Evolutionary conservation across 2,329 filamentous ascomycete species (phyloP), one percentile per base, ranked within the genome.

Genomic region (Fusarium chuoi): DNA sequence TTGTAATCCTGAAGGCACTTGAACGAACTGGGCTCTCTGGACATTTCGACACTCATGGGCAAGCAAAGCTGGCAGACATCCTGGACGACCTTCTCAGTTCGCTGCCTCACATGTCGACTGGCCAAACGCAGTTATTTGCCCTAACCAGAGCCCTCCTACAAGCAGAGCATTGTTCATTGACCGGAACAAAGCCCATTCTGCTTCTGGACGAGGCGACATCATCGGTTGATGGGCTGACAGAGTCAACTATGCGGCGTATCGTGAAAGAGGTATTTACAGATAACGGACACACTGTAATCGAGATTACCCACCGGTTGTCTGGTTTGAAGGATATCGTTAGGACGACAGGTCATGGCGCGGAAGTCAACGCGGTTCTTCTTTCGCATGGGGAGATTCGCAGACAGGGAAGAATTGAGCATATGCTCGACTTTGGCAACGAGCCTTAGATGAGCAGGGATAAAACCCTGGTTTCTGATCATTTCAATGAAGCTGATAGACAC

Each of bases 121-220:
- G 56, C 2, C 56, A 49, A 24, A 26, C 30, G 1, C 56, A 59
- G 42, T 2, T 49, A 5, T 59, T 59, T 4, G 56, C 56, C 7
- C 9, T 59, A 2, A 3, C 56, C 2, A 35, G 56, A 38, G 56
- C 56, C 1, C 2, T 59, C 3, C 42, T 49, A 5, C 33, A 24
- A n/a, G 12, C 6, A 8, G 22, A 44, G 6, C 17, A 42, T 24
- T 30, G 20, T 38, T 36, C 33, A 38, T 3, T 20, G 0, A 3
- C 18, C 3, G 11, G 7, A 24, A 1, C 9, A 4, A 58, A 58
- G 1, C 20, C 55, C 0, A 58, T 58, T 13, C 14, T 58, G 1
- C 42, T 58, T 2, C 20, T 59, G 14, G 56, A 59, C 4, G 56
- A 59, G 6, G 41, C 41, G 33, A 59, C 42, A 11, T 59, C 56